phyloP scores from a whole-genome alignment of 768 basidiomycete species.

The Macrolepiota fuliginosa region DNA sequence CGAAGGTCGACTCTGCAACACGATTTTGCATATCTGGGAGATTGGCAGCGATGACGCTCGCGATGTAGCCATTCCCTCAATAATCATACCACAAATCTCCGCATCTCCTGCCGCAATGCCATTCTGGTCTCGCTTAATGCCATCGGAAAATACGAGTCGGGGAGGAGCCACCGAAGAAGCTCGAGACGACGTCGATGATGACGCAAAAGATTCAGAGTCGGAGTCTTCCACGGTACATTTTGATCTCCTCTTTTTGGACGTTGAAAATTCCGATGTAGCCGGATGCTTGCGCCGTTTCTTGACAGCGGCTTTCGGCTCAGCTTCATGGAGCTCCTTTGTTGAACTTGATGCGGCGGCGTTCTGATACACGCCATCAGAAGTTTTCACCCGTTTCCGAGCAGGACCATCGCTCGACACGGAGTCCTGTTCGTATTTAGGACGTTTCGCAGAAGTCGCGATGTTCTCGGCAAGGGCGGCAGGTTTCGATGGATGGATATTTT shows the following conservation, averaged over 20 bases:
- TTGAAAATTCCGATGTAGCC: background rate
- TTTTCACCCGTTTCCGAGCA: conserved; percentile 6
- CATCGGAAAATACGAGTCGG: conserved; percentile 8
- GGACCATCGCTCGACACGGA: background rate
- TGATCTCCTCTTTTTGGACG: background rate
- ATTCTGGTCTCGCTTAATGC: conserved; percentile 15
- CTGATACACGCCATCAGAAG: background rate
- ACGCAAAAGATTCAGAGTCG: conserved; percentile 1
- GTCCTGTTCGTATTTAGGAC: background rate
- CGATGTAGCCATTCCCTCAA: conserved; percentile 70
- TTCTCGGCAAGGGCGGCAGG: background rate
- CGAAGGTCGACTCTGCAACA: conserved; percentile 53
- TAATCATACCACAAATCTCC: conserved; percentile 63
- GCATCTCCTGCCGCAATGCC: conserved; percentile 27
- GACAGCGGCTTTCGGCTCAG: background rate
- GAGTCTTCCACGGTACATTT: conserved; percentile 3
- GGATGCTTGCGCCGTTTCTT: conserved; percentile 1
- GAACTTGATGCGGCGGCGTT: background rate
- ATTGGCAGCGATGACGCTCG: conserved; percentile 65
- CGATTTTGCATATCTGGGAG: conserved; percentile 47
- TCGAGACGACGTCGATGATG: conserved; percentile 6
- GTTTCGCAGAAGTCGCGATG: background rate
- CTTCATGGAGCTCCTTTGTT: background rate
- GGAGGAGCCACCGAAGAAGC: background rate
- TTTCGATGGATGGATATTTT: background rate